Evolutionary conservation across 257 asterid genomes (phyloP), one percentile per base, ranked within the genome.

Genomic region (Rehmannia glutinosa): DNA sequence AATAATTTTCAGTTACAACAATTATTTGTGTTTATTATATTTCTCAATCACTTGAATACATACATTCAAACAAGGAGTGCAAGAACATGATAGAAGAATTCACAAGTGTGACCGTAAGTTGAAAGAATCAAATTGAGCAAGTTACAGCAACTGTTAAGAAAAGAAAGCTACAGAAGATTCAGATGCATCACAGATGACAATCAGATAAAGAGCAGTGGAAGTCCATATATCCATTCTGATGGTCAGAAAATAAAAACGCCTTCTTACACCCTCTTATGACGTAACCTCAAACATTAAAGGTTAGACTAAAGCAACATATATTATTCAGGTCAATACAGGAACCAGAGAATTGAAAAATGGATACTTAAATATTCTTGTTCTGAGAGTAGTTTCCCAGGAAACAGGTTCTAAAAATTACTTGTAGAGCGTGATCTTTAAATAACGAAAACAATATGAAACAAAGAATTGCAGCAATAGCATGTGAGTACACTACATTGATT

Each of bases 181-280:
- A 13, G 49, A 17, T 10, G 49, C 53, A 69, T 20, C 8, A 6
- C 4, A 35, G 19, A 52, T 12, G 53, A 43, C 62, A 5, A 54
- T 41, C 55, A 64, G 17, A 33, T 7, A 55, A 59, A 47, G 51
- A 38, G 45, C 30, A 23, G 57, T 8, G 42, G 59, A 66, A 66
- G 69, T 36, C 9, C 49, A 60, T 55, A 49, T 45, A 42, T 65
- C 30, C 36, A 20, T 53, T 52, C 36, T 45, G 57, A 33, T 59
- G 42, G 27, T 35, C 61, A 57, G 54, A 45, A 53, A 74, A n/a
- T n/a, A n/a, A 23, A 64, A 57, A 20, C 25, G 27, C 67, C 39
- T 17, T 13, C 13, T 21, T 42, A 4, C 23, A 38, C 39, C 55
- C 27, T 41, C 39, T 61, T 28, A 23, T 17, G 12, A 36, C 10